Evolutionary conservation across 805 yeast species (phyloP), one percentile per base, ranked within the genome.

Genomic region (Hemisphaericaspora nanyangensis): DNA sequence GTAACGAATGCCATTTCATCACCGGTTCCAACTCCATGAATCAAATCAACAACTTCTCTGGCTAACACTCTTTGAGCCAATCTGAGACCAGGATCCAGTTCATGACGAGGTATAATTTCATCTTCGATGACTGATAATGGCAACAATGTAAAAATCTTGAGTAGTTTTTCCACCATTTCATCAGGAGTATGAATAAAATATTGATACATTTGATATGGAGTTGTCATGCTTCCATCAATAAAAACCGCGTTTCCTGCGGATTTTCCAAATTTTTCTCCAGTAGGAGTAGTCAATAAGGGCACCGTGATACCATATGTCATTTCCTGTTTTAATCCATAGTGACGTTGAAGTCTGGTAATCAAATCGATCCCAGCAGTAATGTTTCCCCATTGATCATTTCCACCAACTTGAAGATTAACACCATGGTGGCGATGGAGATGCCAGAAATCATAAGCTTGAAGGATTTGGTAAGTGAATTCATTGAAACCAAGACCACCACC

Each of bases 371-470:
- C 99, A 0, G 98, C 97, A 2, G 95, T 87, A 43, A 93, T 93
- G 53, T 93, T 93, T 1, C 99, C 99, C 89, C 96, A 93, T 61
- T 93, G 99, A 58, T 93, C 99, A 55, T 85, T 89, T 5, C 99
- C 99, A 17, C 99, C 99, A 26, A 85, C 80, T 64, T 93, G 98
- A 11, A 89, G 61, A 31, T 72, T 69, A 31, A 90, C 90, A 3
- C 68, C 60, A 27, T 76, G 61, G 12, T 74, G 57, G 28, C 72
- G 72, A 65, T 78, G 79, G 42, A 93, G 63, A 55, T 90, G 88
- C 72, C 83, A 88, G 55, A 88, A 93, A 56, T 93, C 99, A 58
- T 78, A 93, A 0, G 96, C 98, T 60, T 93, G 99, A 40, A 93
- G 64, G 15, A 91, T 68, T 55, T 93, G 99, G 59, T 93, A 93